Evolutionary conservation across 148 eudicot genomes (phyloP).

Genomic region (Dianthus caryophyllus): DNA sequence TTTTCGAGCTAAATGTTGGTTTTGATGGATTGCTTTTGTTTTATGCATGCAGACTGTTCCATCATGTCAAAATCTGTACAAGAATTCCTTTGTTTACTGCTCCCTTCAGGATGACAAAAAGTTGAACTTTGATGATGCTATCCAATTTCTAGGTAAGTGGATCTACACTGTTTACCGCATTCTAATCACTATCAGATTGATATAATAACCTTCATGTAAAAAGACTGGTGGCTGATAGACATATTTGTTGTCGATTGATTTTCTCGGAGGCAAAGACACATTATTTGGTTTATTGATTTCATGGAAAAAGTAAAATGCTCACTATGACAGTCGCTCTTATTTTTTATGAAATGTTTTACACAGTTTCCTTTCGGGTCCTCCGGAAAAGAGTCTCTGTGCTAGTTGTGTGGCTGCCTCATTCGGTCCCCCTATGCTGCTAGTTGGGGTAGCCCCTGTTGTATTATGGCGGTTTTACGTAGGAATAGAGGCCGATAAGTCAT

Average conservation of each 20-base stretch:
- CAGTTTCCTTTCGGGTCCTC: too few species aligned
- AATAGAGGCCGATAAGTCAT: too few species aligned
- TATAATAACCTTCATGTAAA: not conserved
- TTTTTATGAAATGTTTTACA: not conserved
- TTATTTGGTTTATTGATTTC: too few species aligned
- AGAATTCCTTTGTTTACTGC: constrained; percentile 80
- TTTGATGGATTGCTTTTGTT: constrained; percentile 16
- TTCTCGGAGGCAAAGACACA: too few species aligned
- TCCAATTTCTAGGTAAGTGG: constrained; percentile 69
- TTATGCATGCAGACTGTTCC: constrained; percentile 81
- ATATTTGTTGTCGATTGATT: not conserved
- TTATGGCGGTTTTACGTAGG: too few species aligned
- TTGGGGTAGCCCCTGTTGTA: too few species aligned
- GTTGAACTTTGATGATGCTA: constrained; percentile 76
- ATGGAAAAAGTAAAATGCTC: too few species aligned
- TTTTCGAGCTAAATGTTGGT: not conserved
- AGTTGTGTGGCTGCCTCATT: too few species aligned
- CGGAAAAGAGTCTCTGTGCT: too few species aligned
- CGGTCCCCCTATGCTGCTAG: too few species aligned
- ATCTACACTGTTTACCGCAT: not conserved
- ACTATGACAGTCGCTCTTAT: not conserved
- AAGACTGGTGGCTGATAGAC: not conserved
- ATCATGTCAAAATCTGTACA: constrained; percentile 91
- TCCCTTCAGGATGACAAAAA: constrained; percentile 78
- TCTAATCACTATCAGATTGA: not conserved